Percentiles rank a stretch among this genome's conserved stretches.
phyloP scores from a whole-genome alignment of 1,284 basidiomycete genomes.

The Blastosporella zonata region DNA sequence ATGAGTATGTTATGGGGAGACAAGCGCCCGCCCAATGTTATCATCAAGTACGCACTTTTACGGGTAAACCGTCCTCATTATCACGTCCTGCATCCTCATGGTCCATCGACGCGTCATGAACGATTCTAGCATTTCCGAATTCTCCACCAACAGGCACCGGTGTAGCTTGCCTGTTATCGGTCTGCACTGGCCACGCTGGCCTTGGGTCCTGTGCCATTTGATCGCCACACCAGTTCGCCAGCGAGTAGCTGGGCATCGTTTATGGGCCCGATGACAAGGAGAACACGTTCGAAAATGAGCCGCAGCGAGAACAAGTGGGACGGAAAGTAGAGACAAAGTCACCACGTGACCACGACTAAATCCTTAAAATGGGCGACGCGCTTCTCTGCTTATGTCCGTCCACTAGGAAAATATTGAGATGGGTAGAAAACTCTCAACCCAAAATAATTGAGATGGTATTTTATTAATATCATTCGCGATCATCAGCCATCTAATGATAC shows the following conservation, averaged over 20 bases:
- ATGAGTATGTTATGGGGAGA: no score
- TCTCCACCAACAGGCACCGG: background rate
- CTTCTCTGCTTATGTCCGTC: no score
- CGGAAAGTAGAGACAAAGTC: background rate
- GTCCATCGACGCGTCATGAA: slow-evolving; percentile 10
- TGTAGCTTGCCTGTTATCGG: background rate
- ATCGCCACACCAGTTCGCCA: slow-evolving; percentile 18
- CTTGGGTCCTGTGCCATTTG: slow-evolving; percentile 7
- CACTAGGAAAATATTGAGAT: no score
- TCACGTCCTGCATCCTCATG: background rate
- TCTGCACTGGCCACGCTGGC: background rate
- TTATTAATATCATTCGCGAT: background rate
- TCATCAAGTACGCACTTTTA: slow-evolving; percentile 8
- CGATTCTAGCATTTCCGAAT: background rate
- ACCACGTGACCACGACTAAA: no score
- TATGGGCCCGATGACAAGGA: background rate
- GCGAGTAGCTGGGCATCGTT: slow-evolving; percentile 18
- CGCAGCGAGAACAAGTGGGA: background rate
- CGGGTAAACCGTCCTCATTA: background rate
- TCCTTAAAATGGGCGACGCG: no score
- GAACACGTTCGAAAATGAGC: background rate
- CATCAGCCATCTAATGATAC: background rate
- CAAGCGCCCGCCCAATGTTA: background rate
- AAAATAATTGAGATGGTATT: no score
- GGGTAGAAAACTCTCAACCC: no score